Conservation (phyloP, 345 rosid genomes). For the Punica granatum region DNA sequence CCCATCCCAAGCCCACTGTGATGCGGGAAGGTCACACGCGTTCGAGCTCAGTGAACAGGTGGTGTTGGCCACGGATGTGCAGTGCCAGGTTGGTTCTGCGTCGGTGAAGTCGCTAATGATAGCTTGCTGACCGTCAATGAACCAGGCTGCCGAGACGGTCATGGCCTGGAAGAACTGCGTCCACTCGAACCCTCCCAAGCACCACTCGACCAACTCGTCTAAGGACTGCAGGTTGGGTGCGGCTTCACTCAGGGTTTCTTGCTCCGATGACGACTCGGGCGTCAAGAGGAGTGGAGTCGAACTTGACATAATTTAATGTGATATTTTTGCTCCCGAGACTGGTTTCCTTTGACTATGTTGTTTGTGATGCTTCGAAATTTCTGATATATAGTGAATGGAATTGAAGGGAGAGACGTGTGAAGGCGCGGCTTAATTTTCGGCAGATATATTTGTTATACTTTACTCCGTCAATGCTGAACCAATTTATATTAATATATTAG, state of each 20-base stretch:
- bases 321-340: no score
- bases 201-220: slow-evolving; percentile 12
- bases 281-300: slow-evolving; percentile 5
- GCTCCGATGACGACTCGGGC: neutral
- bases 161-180: slow-evolving; percentile 17
- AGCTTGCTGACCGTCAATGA: slow-evolving; percentile 19
- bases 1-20: slow-evolving; percentile 14
- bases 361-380: no score
- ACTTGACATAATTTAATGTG: slow-evolving; percentile 11
- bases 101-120: slow-evolving; percentile 19
- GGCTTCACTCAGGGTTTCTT: neutral
- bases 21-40: neutral
- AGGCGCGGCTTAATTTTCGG: no score
- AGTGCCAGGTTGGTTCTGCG: slow-evolving; percentile 15
- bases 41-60: slow-evolving; percentile 4
- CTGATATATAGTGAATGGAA: no score
- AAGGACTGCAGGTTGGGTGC: neutral
- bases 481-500: no score
- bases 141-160: slow-evolving; percentile 13
- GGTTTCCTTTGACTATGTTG: no score
- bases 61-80: neutral
- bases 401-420: no score
- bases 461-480: no score
- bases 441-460: no score
- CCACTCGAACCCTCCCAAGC: slow-evolving; percentile 5